A percentile compares a stretch with the other conserved stretches of the same genome.
Conservation (phyloP, 2,329 filamentous ascomycete species). For the Piedraia hortae region DNA sequence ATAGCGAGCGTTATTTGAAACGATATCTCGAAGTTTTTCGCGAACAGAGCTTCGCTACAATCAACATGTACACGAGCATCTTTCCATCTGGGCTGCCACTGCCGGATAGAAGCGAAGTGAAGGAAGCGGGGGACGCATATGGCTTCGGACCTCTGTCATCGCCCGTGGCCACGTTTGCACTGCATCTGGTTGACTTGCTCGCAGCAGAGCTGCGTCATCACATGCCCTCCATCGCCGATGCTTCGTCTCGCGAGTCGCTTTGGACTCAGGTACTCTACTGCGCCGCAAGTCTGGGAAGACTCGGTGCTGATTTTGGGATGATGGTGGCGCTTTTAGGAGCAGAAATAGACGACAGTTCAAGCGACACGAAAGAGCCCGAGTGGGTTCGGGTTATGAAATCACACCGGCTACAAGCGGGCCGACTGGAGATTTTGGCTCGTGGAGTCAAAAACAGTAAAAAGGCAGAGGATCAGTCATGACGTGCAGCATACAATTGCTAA, state of each 20-base stretch:
- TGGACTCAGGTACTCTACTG: conserved; percentile 84
- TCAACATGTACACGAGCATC: conserved; percentile 81
- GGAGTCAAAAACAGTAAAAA: conserved; percentile 10
- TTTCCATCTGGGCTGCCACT: conserved; percentile 34
- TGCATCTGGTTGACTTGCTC: conserved; percentile 58
- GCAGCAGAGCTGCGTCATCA: conserved; percentile 49
- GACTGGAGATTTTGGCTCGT: conserved; percentile 11
- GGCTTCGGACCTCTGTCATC: conserved; percentile 34
- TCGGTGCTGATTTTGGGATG: conserved; percentile 82
- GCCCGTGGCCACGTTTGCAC: conserved; percentile 55
- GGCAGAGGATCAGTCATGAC: no score
- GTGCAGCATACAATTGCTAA: no score
- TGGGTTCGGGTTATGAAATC: conserved; percentile 80
- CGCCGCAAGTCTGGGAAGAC: conserved; percentile 62
- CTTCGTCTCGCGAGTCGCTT: conserved; percentile 56
- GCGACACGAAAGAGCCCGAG: conserved; percentile 26
- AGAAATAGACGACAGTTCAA: conserved; percentile 17
- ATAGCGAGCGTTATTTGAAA: conserved; percentile 83
- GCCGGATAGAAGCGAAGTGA: conserved; percentile 3
- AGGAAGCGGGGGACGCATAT: conserved; percentile 6
- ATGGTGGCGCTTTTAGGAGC: conserved; percentile 40
- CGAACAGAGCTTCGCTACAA: conserved; percentile 86
- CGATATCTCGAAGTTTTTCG: conserved; percentile 92
- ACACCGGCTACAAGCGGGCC: conserved; percentile 55
- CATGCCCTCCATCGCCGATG: conserved; percentile 56